Base-by-base conservation (phyloP, 2,329 filamentous ascomycete genomes). In the Fusarium bactridioides region DNA sequence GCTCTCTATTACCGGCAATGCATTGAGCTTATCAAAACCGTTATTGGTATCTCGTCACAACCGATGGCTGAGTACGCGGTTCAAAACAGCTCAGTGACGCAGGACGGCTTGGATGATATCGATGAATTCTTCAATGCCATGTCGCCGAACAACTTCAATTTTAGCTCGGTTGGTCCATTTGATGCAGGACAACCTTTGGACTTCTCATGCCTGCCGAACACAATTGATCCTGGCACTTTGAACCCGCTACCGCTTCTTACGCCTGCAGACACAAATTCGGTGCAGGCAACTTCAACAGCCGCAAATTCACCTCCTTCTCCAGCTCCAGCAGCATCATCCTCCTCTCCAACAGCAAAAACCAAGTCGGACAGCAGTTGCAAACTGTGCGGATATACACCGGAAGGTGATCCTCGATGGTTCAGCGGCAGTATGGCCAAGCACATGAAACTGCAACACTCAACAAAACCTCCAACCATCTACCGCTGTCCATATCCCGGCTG, bases 381-480 rank as follows among this genome's bases (percentile, higher is more conserved):
- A 27, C 79, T 87, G 23, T 89, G 87, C 67, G 86, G 84, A 6
- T 89, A 89, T 78, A 82, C 86, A 15, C 87, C 87, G 3, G 87
- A 86, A 69, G 87, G 87, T 8, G 83, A 87, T 54, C 86, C 87
- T n/a, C 83, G 85, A 64, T 89, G 87, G 87, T 89, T 89, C 75
- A 84, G 84, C 48, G 87, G 87, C 10, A 88, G 86, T 76, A 88
- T 89, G 87, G 84, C 86, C 54, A 89, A 89, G 78, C 87, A 89
- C 76, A 87, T 83, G 80, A 87, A 86, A 76, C 80, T 86, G 65
- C 85, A 87, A 77, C 87, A 89, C 78, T 84, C 85, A 55, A 79
- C 79, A 18, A 82, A 80, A 6, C 85, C 85, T 40, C 84, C 86
- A 12, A 81, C 82, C 67, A 87, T 88, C 48, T 89, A 86, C 78